Percentiles rank a stretch among this genome's conserved stretches.
phyloP scores from a whole-genome alignment of 1,284 basidiomycete genomes.

The Cutaneotrichosporon cyanovorans region DNA sequence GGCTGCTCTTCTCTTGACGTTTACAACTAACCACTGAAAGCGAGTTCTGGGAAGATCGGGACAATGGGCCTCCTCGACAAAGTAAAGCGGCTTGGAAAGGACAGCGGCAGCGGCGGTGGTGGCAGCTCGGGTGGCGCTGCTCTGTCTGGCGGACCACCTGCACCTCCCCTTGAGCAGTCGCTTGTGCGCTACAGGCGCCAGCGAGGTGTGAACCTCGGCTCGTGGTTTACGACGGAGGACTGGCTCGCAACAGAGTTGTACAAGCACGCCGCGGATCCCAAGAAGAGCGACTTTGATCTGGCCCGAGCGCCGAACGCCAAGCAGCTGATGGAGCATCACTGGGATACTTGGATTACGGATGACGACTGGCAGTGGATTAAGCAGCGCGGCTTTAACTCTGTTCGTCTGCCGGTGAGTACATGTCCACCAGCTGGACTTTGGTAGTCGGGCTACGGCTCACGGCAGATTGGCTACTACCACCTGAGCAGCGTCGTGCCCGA shows the following conservation, averaged over 20 bases:
- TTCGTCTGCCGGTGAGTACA: slow-evolving; percentile 65
- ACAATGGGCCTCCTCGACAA: slow-evolving; percentile 43
- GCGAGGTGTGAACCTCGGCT: slow-evolving; percentile 73
- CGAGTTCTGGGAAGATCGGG: not conserved
- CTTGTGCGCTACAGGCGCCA: slow-evolving; percentile 64
- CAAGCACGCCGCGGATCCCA: slow-evolving; percentile 8
- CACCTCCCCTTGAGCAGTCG: slow-evolving; percentile 18
- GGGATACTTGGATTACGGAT: slow-evolving; percentile 69
- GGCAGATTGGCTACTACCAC: slow-evolving; percentile 68
- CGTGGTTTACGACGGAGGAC: slow-evolving; percentile 62
- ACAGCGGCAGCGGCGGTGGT: not conserved
- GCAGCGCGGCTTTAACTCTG: slow-evolving; percentile 68
- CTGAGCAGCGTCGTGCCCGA: slow-evolving; percentile 56
- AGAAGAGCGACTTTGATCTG: slow-evolving; percentile 62
- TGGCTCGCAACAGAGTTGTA: slow-evolving; percentile 61
- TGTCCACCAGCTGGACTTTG: not conserved
- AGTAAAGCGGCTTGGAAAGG: slow-evolving; percentile 25
- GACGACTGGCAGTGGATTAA: slow-evolving; percentile 67
- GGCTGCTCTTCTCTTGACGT: not conserved
- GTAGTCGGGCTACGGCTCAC: slow-evolving; percentile 1
- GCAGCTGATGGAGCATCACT: slow-evolving; percentile 63
- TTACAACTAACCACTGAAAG: not conserved
- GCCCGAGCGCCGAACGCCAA: slow-evolving; percentile 53
- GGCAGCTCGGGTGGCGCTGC: slow-evolving; percentile 3
- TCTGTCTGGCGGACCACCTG: slow-evolving; percentile 7